A percentile compares a stretch with the other conserved stretches of the same genome.
Conservation (phyloP, 805 yeast genomes). For the Yarrowia bubula region DNA sequence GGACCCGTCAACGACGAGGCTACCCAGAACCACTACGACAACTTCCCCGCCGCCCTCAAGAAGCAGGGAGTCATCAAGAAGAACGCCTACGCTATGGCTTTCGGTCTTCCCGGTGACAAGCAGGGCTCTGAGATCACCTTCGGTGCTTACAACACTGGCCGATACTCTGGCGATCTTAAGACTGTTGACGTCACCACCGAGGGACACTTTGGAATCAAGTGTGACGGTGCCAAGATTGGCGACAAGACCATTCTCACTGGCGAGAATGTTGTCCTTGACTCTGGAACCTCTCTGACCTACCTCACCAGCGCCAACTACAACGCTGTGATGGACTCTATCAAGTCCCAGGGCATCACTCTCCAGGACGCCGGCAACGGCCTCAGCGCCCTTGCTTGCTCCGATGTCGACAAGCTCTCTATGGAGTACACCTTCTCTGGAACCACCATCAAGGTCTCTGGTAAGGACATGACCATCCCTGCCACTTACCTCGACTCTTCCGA, state of each 20-base stretch:
- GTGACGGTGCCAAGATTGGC: slow-evolving; percentile 29
- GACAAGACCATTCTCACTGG: neutral
- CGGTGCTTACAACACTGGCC: slow-evolving; percentile 46
- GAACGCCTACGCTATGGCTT: slow-evolving; percentile 45
- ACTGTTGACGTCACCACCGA: slow-evolving; percentile 30
- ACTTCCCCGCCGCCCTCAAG: slow-evolving; percentile 36
- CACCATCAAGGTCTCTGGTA: slow-evolving; percentile 2
- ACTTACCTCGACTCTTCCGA: neutral
- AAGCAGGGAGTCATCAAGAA: slow-evolving; percentile 42
- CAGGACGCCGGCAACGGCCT: slow-evolving; percentile 33
- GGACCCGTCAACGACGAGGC: slow-evolving; percentile 40
- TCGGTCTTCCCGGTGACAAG: slow-evolving; percentile 36
- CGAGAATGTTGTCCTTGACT: slow-evolving; percentile 48
- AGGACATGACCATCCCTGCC: slow-evolving; percentile 7
- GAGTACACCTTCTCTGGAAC: neutral
- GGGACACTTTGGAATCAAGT: slow-evolving; percentile 22
- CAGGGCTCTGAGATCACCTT: slow-evolving; percentile 41
- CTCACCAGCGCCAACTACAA: slow-evolving; percentile 35
- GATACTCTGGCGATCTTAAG: slow-evolving; percentile 41
- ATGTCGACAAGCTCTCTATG: neutral
- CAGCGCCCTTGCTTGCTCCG: neutral
- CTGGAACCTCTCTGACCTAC: slow-evolving; percentile 52
- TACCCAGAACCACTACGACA: slow-evolving; percentile 30
- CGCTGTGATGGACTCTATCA: neutral
- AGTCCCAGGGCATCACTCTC: slow-evolving; percentile 36